Evolutionary conservation across 805 yeast species (phyloP), one percentile per base, ranked within the genome.

Genomic region (Isabelozyma heimii): DNA sequence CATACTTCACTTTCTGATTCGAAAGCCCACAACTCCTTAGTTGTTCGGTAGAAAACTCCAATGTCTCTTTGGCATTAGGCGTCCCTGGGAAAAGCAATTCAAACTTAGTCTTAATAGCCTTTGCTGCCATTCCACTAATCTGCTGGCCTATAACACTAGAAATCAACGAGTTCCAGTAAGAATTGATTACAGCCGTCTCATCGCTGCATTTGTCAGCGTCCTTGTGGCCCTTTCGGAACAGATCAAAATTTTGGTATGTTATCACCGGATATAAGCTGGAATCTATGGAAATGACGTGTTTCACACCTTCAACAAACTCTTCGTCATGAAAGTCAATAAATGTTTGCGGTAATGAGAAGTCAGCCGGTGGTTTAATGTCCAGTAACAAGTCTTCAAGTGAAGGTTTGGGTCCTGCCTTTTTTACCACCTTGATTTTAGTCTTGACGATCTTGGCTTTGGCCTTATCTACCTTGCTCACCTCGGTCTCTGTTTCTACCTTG

Each of bases 91-190:
- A 71, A 15, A 71, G 47, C 15, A 60, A 59, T 24, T 50, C 51
- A 47, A 88, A 77, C 54, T 79, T 77, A 9, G 52, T 50, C 48
- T 77, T 75, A 28, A 91, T 87, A 1, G 91, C 76, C 8, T 59
- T 63, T 0, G 97, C 97, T 1, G 97, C 95, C 0, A 81, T 77
- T 1, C 96, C 96, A 53, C 88, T 83, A 9, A 88, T 80, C 61
- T 87, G 94, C 62, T 88, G 94, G 0, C 86, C 77, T 2, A 87
- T 79, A 3, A 88, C 79, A 35, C 74, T 67, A 6, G 65, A 52
- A 1, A 73, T 57, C 38, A 73, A 55, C 35, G 69, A 54, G 46
- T 65, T 59, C 78, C 78, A 73, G 52, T 73, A 73, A 10, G 48
- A 42, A 27, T 47, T 44, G 26, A 71, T 67, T 17, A 56, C 40